Evolutionary conservation across 2,329 filamentous ascomycete species (phyloP), one percentile per base, ranked within the genome.

Genomic region (Penicillium sp.): DNA sequence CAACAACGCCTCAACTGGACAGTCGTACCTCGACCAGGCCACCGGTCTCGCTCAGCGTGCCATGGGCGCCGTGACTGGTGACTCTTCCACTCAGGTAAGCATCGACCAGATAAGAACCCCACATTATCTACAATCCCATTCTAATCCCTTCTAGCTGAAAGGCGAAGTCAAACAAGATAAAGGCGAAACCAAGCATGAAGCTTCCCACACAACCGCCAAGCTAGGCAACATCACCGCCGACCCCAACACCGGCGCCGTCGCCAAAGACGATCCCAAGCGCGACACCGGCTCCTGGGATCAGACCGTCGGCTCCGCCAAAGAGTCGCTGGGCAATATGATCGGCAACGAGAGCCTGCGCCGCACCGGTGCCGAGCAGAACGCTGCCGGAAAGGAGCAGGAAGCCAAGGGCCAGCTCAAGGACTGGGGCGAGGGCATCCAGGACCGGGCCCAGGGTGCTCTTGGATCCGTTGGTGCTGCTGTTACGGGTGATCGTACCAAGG

Each of bases 271-370:
- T 70, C 76, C 84, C 10, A 77, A 92, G 68, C 88, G 90, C 57
- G 75, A 78, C 18, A 68, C 81, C 14, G 91, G 92, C 36, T 78
- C 79, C 14, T 95, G 87, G 84, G 89, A 95, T 75, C 91, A 96
- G 74, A 95, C 89, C 4, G 65, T 91, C n/a, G 92, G 91, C 44
- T 81, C 86, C 1, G 84, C 84, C 36, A 96, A 96, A 77, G 89
- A 96, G 68, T 76, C 84, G 4, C 56, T 93, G 1, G 92, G 92
- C 50, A 84, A 84, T 14, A 61, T 92, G 4, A 58, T 92, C 22
- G 92, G 91, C 52, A 83, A 81, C 56, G 86, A 93, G 72, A 78
- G 76, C 29, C 72, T 96, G 46, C 92, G 91, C 76, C 77, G 82
- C 40, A 67, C 83, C 19, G 92, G 92, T 4, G 81, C 82, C 28